phyloP scores from a whole-genome alignment of 2,329 filamentous ascomycete species.

The Hirsutella minnesotensis region DNA sequence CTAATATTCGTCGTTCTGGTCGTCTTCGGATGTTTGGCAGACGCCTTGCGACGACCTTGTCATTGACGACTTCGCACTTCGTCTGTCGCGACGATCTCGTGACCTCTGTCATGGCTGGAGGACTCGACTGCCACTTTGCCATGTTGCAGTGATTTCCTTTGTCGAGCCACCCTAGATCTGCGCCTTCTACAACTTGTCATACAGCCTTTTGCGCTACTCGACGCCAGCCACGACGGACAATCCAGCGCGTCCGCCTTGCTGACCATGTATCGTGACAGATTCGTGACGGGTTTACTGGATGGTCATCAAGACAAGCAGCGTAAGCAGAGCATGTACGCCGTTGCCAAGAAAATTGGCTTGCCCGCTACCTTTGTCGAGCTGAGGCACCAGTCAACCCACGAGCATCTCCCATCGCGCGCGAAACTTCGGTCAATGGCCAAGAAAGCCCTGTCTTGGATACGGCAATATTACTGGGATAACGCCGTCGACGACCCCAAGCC shows the following conservation, averaged over 20 bases:
- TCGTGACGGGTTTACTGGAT: slow-evolving; percentile 72
- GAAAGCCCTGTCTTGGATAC: slow-evolving; percentile 73
- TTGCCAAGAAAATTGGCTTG: slow-evolving; percentile 56
- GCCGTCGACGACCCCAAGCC: slow-evolving; percentile 18
- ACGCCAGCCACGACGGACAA: neutral
- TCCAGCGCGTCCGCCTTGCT: slow-evolving; percentile 21
- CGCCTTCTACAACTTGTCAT: too few species aligned
- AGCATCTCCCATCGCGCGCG: slow-evolving; percentile 66
- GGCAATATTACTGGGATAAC: slow-evolving; percentile 73
- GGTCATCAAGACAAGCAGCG: slow-evolving; percentile 55
- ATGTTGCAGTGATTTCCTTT: too few species aligned
- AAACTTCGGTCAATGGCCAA: slow-evolving; percentile 59
- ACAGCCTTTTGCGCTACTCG: neutral
- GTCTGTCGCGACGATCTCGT: too few species aligned
- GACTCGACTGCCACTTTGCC: too few species aligned
- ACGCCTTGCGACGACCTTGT: too few species aligned
- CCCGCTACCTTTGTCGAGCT: slow-evolving; percentile 78
- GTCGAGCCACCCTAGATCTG: too few species aligned
- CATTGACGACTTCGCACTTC: too few species aligned
- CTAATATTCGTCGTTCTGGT: too few species aligned
- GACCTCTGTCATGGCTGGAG: too few species aligned
- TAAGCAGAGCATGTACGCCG: slow-evolving; percentile 62
- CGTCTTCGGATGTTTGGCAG: too few species aligned
- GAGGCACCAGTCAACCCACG: slow-evolving; percentile 81
- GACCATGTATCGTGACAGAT: slow-evolving; percentile 31